A percentile compares a stretch with the other conserved stretches of the same genome.
These are phyloP conservation scores for Trypethelium eluteriae DNA, from an alignment of 495 filamentous ascomycete genomes.

Conservation along the genomic window DNA sequence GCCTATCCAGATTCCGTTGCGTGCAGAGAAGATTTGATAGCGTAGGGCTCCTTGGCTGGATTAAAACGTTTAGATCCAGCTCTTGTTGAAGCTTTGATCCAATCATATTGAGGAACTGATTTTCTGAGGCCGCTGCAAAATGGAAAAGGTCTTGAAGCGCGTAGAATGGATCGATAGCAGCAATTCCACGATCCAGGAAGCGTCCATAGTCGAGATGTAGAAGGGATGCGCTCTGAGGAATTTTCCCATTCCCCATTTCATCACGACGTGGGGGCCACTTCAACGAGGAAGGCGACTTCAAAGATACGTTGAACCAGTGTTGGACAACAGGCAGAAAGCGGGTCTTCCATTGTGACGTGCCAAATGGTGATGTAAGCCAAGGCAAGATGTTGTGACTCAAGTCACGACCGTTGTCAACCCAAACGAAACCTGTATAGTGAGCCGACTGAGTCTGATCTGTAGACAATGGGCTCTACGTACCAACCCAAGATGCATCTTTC, in stretches of 20 bases:
- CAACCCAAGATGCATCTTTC: not conserved
- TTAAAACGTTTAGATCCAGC: not conserved
- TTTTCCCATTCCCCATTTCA: not conserved
- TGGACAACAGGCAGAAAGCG: too few relatives aligned
- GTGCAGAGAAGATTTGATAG: not conserved
- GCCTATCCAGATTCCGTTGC: not conserved
- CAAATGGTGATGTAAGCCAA: not conserved
- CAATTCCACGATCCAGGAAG: not conserved
- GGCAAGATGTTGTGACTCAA: not conserved
- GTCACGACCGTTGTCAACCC: not conserved
- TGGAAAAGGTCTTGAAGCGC: slow-evolving; percentile 8
- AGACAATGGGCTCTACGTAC: not conserved
- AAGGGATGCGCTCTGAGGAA: not conserved
- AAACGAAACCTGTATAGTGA: not conserved
- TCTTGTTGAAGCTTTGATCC: not conserved
- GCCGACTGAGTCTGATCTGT: not conserved
- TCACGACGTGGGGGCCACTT: too few relatives aligned
- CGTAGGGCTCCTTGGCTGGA: not conserved
- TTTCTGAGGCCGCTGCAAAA: not conserved
- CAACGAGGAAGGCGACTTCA: too few relatives aligned
- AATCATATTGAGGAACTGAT: slow-evolving; percentile 15
- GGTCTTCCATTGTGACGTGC: not conserved
- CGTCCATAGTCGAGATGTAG: not conserved
- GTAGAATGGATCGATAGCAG: slow-evolving; percentile 5
- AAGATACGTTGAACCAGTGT: too few relatives aligned